phyloP scores from a whole-genome alignment of 345 rosid genomes.

The Eucalyptus sideroxylon region DNA sequence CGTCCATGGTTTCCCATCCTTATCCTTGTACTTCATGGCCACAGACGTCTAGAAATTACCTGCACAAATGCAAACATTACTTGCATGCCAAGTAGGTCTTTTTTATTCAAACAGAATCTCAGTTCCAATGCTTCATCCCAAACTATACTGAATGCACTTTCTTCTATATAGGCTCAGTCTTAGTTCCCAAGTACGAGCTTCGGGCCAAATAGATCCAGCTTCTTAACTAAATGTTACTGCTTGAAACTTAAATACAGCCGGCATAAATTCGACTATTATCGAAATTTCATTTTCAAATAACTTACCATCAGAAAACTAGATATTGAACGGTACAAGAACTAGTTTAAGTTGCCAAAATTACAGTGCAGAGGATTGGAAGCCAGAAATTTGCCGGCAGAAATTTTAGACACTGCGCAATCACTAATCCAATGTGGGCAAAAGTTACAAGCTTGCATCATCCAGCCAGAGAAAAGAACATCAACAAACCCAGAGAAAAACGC shows the following conservation, averaged over 20 bases:
- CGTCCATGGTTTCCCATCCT: constrained; percentile 60
- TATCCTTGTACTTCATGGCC: constrained; percentile 54
- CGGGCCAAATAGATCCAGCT: neutral
- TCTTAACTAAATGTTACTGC: neutral
- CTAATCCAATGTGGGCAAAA: neutral
- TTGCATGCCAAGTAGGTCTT: neutral
- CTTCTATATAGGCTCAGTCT: neutral
- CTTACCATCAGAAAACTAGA: neutral
- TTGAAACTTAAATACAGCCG: neutral
- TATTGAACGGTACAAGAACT: neutral
- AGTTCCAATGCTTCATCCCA: neutral
- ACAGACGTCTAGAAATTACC: neutral
- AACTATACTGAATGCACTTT: neutral
- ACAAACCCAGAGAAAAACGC: neutral
- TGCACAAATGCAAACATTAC: constrained; percentile 6
- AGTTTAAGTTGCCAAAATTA: neutral
- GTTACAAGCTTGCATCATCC: neutral
- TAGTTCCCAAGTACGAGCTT: neutral
- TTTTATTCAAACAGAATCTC: neutral
- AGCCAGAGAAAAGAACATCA: neutral
- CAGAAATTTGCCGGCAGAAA: neutral
- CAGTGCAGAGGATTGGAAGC: neutral
- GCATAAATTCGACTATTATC: neutral
- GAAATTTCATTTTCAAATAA: neutral
- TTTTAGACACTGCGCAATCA: neutral